Conservation (phyloP, 140 eudicot species). For the Ambrosia hybrid region DNA sequence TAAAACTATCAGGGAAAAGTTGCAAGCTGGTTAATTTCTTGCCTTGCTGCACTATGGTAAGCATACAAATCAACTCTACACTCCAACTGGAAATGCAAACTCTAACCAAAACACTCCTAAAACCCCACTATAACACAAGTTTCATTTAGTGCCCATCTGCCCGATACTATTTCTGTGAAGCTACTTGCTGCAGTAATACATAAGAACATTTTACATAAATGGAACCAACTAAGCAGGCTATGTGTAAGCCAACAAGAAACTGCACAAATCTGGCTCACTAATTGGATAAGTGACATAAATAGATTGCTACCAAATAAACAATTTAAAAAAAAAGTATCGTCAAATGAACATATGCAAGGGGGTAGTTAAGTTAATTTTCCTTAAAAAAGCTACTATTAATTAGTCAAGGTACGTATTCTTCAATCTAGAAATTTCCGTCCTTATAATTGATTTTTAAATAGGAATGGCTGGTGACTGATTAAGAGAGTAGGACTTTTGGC, state of each 20-base stretch:
- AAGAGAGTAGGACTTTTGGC: conserved; percentile 1
- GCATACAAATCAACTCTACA: neutral
- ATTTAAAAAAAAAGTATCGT: neutral
- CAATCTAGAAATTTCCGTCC: too few relatives aligned
- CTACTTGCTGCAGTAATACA: neutral
- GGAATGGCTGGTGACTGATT: neutral
- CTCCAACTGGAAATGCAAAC: neutral
- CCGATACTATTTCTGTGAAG: neutral
- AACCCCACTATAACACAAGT: neutral
- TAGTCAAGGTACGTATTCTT: too few relatives aligned
- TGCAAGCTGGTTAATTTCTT: neutral
- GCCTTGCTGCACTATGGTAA: neutral
- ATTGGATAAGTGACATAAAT: neutral
- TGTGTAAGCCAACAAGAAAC: neutral
- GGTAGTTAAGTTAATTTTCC: neutral
- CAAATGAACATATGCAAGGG: neutral
- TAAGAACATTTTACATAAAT: neutral
- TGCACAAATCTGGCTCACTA: neutral
- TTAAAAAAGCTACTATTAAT: neutral
- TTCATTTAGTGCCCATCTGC: neutral
- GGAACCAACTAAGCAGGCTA: neutral
- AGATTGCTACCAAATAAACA: neutral
- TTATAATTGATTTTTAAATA: neutral
- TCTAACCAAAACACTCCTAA: neutral
- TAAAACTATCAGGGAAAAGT: neutral